These are phyloP conservation scores for Fusarium nygamai DNA, from an alignment of 2,329 filamentous ascomycete species.

Conservation along the genomic window DNA sequence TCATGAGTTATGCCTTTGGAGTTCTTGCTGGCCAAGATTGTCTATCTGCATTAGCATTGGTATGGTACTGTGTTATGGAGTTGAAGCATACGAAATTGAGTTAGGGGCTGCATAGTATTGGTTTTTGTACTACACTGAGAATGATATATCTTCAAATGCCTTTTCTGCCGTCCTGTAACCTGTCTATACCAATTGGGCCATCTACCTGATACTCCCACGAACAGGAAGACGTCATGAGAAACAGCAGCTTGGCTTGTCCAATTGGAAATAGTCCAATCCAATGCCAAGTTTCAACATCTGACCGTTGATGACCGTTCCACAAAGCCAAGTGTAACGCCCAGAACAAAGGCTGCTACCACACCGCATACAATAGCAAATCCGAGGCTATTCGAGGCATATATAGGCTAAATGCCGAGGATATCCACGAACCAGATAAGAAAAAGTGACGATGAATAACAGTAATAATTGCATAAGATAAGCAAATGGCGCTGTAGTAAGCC, in stretches of 20 bases:
- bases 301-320: background rate
- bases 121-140: background rate
- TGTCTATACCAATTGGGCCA: background rate
- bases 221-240: background rate
- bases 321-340: background rate
- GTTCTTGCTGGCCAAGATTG: background rate
- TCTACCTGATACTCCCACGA: background rate
- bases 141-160: background rate
- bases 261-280: background rate
- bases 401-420: background rate
- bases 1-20: background rate
- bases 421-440: background rate
- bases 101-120: background rate
- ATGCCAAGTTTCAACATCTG: background rate
- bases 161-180: background rate
- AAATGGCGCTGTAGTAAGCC: slow-evolving; percentile 10
- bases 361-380: background rate
- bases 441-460: background rate
- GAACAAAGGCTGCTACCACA: background rate
- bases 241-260: background rate
- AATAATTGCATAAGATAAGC: background rate
- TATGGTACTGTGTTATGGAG: background rate
- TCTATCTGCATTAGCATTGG: background rate
- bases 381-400: background rate
- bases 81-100: background rate